Evolutionary conservation across 768 basidiomycete genomes (phyloP).

Genomic region (Russula brevipes): DNA sequence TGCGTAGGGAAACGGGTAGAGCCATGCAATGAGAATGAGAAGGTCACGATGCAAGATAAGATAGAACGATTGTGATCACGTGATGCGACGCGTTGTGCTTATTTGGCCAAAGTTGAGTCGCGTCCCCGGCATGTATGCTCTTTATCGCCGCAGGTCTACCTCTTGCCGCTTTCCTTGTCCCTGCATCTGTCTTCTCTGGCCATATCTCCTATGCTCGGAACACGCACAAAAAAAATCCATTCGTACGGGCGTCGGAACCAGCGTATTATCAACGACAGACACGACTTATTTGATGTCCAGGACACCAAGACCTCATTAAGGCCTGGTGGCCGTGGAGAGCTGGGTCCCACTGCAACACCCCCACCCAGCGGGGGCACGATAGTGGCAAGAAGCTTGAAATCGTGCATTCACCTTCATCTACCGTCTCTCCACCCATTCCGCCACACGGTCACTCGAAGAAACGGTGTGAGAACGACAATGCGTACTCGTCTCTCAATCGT

Average conservation of each 20-base stretch:
- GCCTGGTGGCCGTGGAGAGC: not conserved
- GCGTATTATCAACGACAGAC: slow-evolving; percentile 49
- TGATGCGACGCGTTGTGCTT: slow-evolving; percentile 31
- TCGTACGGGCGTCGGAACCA: slow-evolving; percentile 60
- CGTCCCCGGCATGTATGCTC: not conserved
- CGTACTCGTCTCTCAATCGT: not conserved
- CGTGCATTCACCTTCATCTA: not conserved
- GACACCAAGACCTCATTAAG: not conserved
- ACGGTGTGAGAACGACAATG: slow-evolving; percentile 16
- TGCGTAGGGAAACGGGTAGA: slow-evolving; percentile 63
- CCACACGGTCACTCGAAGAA: slow-evolving; percentile 18
- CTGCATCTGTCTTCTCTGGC: not conserved
- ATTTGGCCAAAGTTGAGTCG: slow-evolving; percentile 17
- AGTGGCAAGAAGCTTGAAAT: not conserved
- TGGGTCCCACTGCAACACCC: not conserved
- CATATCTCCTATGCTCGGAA: slow-evolving; percentile 44
- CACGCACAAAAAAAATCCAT: slow-evolving; percentile 60
- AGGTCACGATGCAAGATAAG: not conserved
- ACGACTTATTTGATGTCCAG: slow-evolving; percentile 11
- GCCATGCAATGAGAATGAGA: slow-evolving; percentile 48
- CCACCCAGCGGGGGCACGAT: not conserved
- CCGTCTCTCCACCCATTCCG: slow-evolving; percentile 19
- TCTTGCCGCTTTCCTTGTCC: not conserved
- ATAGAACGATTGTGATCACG: slow-evolving; percentile 24
- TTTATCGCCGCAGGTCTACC: not conserved